Percentiles rank a stretch among this genome's conserved stretches.
Evolutionary conservation across 208 protist species (phyloP).

Genomic region (Leishmania tropica): DNA sequence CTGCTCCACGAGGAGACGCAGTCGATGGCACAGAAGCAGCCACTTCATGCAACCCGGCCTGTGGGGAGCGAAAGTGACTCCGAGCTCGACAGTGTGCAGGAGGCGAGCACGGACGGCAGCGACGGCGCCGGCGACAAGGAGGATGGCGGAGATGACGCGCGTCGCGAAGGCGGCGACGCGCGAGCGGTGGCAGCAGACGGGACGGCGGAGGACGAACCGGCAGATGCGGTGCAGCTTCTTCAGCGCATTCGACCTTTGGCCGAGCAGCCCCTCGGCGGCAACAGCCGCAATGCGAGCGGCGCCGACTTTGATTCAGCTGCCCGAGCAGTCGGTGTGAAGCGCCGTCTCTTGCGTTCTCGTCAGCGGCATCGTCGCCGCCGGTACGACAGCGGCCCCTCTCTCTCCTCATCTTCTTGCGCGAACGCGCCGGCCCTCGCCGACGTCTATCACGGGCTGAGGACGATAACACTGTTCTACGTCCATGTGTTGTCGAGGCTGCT

Average conservation of each 20-base stretch:
- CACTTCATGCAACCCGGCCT: not conserved
- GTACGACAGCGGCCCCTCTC: not conserved
- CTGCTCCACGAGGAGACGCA: conserved; percentile 21
- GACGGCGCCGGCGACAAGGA: not conserved
- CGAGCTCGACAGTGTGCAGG: not conserved
- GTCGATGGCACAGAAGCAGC: conserved; percentile 7
- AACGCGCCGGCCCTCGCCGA: not conserved
- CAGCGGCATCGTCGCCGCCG: not conserved
- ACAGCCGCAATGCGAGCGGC: not conserved
- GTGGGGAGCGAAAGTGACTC: not conserved
- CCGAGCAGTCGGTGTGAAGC: conserved; percentile 3
- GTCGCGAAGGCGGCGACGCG: not conserved
- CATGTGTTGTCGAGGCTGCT: conserved; percentile 18
- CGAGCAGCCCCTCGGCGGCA: not conserved
- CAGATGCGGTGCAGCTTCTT: conserved; percentile 15
- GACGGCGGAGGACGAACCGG: not conserved
- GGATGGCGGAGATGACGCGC: not conserved
- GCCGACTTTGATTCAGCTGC: not conserved
- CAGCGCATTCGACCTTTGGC: not conserved
- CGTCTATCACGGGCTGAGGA: conserved; percentile 13
- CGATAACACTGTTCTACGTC: conserved; percentile 13
- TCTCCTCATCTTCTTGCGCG: not conserved
- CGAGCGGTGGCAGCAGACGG: not conserved
- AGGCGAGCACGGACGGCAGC: not conserved
- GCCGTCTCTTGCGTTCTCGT: not conserved